Conservation (phyloP, 2,329 filamentous ascomycete species). For the Colletotrichum sublineola region DNA sequence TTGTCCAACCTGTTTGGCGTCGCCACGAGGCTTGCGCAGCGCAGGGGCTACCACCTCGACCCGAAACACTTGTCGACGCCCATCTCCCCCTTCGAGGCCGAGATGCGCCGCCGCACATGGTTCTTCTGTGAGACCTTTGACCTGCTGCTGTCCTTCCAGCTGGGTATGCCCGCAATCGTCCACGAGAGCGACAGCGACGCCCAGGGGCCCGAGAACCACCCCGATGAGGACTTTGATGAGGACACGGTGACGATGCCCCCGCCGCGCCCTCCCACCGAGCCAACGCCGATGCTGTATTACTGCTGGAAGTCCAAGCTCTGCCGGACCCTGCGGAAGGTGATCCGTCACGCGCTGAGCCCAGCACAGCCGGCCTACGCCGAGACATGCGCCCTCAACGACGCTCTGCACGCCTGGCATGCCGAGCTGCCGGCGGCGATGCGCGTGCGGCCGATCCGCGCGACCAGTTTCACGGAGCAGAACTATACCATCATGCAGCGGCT, state of each 20-base stretch:
- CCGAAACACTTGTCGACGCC: conserved; percentile 55
- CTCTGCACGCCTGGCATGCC: conserved; percentile 54
- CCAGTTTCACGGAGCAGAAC: conserved; percentile 58
- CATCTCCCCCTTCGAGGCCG: conserved; percentile 63
- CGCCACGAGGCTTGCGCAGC: conserved; percentile 63
- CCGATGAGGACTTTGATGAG: conserved; percentile 67
- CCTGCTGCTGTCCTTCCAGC: conserved; percentile 63
- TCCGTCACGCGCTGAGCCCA: conserved; percentile 57
- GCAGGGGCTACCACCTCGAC: conserved; percentile 66
- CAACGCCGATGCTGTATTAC: conserved; percentile 59
- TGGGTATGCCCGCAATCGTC: conserved; percentile 66
- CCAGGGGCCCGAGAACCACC: conserved; percentile 59
- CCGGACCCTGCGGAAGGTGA: conserved; percentile 58
- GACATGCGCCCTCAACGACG: conserved; percentile 54
- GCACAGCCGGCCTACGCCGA: conserved; percentile 53
- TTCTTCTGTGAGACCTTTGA: conserved; percentile 63
- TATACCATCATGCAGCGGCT: conserved; percentile 63
- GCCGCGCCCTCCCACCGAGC: conserved; percentile 57
- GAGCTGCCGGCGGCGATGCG: conserved; percentile 57
- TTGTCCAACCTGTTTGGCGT: conserved; percentile 64
- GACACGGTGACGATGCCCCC: conserved; percentile 57
- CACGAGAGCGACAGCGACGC: conserved; percentile 62
- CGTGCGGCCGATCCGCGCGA: conserved; percentile 57
- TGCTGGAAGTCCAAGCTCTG: conserved; percentile 59
- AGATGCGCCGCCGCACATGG: conserved; percentile 65